Conservation (phyloP, 768 basidiomycete species). For the Serendipita sp. region DNA sequence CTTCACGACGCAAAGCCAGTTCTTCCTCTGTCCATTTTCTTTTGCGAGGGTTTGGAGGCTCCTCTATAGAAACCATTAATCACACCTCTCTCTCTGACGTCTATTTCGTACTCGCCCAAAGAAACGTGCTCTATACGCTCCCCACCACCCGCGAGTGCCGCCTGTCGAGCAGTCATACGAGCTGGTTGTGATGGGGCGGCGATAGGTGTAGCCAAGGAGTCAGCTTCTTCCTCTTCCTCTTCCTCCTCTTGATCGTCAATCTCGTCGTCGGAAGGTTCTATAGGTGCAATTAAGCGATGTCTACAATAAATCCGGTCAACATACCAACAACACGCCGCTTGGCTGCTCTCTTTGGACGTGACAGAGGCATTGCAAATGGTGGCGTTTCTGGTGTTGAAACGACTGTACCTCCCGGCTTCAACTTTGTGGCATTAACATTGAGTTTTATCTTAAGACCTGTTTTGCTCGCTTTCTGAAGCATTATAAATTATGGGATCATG, state of each 20-base stretch:
- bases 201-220: neutral
- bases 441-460: conserved; percentile 3
- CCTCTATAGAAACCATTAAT: neutral
- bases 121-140: neutral
- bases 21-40: conserved; percentile 5
- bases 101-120: neutral
- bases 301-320: neutral
- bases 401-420: neutral
- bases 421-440: neutral
- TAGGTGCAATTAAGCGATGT: neutral
- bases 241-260: neutral
- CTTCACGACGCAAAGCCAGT: conserved; percentile 1
- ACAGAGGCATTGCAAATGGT: neutral
- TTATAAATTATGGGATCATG: neutral
- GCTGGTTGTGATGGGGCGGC: neutral
- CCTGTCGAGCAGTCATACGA: neutral
- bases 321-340: neutral
- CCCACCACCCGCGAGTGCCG: neutral
- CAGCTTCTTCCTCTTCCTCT: neutral
- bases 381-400: neutral
- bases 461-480: neutral
- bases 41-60: neutral
- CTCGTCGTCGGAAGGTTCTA: neutral
- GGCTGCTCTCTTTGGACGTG: neutral
- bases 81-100: no score